Evolutionary conservation across 2,329 filamentous ascomycete genomes (phyloP).

Genomic region (Monosporascus sp.): DNA sequence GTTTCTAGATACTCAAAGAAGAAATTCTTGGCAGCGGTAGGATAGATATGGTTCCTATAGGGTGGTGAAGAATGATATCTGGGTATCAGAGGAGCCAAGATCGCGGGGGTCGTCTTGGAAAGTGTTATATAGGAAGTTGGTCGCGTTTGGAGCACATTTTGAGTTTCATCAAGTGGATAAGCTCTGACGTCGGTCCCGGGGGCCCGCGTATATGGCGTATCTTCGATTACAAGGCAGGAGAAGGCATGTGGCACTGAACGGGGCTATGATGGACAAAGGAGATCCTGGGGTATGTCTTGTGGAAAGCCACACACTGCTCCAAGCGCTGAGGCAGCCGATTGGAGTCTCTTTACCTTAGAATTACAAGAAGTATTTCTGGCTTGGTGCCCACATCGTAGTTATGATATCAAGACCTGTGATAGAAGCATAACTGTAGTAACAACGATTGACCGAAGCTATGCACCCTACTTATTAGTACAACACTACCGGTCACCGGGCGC

Average conservation of each 20-base stretch:
- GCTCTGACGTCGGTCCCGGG: slow-evolving; percentile 3
- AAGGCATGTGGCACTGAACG: neutral
- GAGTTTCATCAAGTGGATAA: neutral
- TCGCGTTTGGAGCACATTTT: slow-evolving; percentile 7
- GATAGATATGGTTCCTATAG: slow-evolving; percentile 5
- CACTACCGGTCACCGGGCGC: neutral
- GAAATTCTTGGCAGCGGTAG: neutral
- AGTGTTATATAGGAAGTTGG: slow-evolving; percentile 1
- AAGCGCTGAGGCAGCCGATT: no score
- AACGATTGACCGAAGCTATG: neutral
- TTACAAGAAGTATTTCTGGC: neutral
- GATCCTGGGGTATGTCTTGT: no score
- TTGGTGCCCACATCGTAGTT: neutral
- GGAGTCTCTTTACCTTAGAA: neutral
- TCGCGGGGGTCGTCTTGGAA: slow-evolving; percentile 2
- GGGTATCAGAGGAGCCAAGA: slow-evolving; percentile 8
- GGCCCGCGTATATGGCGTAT: neutral
- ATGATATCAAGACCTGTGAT: no score
- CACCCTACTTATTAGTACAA: neutral
- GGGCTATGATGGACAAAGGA: neutral
- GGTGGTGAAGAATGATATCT: slow-evolving; percentile 7
- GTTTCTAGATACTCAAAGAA: neutral
- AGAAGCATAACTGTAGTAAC: no score
- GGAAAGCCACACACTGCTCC: no score
- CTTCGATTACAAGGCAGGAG: neutral